Conservation (phyloP, 441 rosid genomes). For the Populus hybrid region DNA sequence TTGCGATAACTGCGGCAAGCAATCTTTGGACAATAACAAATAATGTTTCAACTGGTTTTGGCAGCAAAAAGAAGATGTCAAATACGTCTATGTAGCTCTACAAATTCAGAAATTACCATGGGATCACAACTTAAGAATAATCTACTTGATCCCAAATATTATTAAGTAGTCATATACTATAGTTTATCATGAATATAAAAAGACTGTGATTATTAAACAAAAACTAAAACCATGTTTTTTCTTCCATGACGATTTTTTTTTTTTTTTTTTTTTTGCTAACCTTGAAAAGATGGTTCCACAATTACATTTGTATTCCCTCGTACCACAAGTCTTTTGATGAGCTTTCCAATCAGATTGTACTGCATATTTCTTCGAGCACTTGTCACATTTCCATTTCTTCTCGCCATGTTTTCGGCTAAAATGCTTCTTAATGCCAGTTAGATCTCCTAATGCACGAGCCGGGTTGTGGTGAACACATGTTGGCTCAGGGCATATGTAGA, state of each 20-base stretch:
- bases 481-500: conserved; percentile 50
- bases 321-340: conserved; percentile 52
- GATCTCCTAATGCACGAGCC: conserved; percentile 46
- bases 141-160: neutral
- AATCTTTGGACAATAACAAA: neutral
- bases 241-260: neutral
- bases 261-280: conserved; percentile 13
- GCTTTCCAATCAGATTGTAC: conserved; percentile 60
- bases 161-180: too few species aligned
- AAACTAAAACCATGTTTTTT: neutral
- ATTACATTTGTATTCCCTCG: conserved; percentile 48
- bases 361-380: conserved; percentile 44
- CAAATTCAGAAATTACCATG: neutral
- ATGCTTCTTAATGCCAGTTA: conserved; percentile 55
- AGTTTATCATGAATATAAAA: neutral
- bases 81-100: neutral
- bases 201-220: neutral
- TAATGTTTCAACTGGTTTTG: neutral
- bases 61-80: neutral
- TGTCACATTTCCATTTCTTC: conserved; percentile 51
- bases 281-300: conserved; percentile 57
- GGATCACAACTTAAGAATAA: too few species aligned
- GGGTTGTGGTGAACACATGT: conserved; percentile 49
- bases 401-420: conserved; percentile 50
- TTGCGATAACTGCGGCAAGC: neutral